phyloP scores from a whole-genome alignment of 108 stramenopile species.

The Cyclotella baltica region DNA sequence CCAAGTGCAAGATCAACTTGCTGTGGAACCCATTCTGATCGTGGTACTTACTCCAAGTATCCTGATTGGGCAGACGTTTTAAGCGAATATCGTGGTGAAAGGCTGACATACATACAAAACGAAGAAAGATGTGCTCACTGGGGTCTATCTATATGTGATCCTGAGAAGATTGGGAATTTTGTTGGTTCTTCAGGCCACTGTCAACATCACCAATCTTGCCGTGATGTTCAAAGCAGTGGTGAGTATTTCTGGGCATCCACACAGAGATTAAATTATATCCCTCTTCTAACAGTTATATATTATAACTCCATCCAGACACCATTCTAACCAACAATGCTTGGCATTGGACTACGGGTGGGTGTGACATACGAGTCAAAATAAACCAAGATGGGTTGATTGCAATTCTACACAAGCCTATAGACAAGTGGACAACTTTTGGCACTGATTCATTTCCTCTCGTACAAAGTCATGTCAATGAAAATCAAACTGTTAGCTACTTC shows the following conservation, averaged over 20 bases:
- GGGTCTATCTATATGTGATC: slow-evolving; percentile 22
- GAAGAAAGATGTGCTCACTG: slow-evolving; percentile 26
- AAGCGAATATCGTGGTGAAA: slow-evolving; percentile 29
- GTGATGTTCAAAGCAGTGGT: slow-evolving; percentile 6
- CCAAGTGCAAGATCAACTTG: slow-evolving; percentile 32
- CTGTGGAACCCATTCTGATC: slow-evolving; percentile 29
- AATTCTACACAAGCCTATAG: slow-evolving; percentile 58
- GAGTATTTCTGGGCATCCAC: too few relatives aligned
- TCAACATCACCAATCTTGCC: slow-evolving; percentile 23
- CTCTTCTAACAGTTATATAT: too few relatives aligned
- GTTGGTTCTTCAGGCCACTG: slow-evolving; percentile 19
- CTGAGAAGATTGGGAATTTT: slow-evolving; percentile 20
- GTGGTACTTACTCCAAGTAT: neutral
- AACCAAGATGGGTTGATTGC: slow-evolving; percentile 55
- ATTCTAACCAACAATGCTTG: slow-evolving; percentile 4
- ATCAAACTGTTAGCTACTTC: slow-evolving; percentile 34
- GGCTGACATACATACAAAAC: slow-evolving; percentile 28
- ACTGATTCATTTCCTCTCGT: neutral
- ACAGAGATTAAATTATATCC: too few relatives aligned
- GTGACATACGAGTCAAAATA: slow-evolving; percentile 60
- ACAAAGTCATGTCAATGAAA: slow-evolving; percentile 38
- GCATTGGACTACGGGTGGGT: slow-evolving; percentile 59
- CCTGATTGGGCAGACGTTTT: slow-evolving; percentile 21
- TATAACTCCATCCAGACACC: neutral
- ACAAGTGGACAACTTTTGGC: slow-evolving; percentile 5